phyloP scores from a whole-genome alignment of 352 stramenopile species.

The Albugo candida region DNA sequence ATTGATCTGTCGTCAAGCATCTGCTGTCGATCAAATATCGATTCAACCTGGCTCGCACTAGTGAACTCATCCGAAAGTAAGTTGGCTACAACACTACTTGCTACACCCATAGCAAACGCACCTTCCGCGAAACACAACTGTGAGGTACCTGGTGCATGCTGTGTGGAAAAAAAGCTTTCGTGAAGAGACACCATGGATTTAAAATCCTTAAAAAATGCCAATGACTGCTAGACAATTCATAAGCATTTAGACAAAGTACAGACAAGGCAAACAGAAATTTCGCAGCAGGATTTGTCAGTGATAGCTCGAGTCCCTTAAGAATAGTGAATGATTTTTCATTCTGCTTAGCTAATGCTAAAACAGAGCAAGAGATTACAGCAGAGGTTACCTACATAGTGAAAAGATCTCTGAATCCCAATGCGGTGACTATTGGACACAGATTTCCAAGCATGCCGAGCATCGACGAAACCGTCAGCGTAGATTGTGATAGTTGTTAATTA shows the following conservation, averaged over 20 bases:
- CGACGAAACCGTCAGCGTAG: conserved; percentile 52
- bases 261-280: conserved; percentile 82
- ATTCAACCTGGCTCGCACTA: conserved; percentile 88
- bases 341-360: conserved; percentile 91
- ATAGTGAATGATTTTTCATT: conserved; percentile 94
- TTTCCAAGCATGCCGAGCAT: conserved; percentile 87
- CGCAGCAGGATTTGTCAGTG: conserved; percentile 84
- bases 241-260: conserved; percentile 34
- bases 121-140: conserved; percentile 85
- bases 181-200: conserved; percentile 81
- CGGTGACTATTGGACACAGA: conserved; percentile 85
- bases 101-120: conserved; percentile 55
- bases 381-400: conserved; percentile 77
- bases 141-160: conserved; percentile 40
- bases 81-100: conserved; percentile 69
- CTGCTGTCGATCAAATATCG: conserved; percentile 91
- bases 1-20: conserved; percentile 89
- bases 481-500: conserved; percentile 66
- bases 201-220: conserved; percentile 89
- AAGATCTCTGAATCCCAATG: conserved; percentile 84
- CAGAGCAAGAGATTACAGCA: conserved; percentile 63
- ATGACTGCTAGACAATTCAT: conserved; percentile 95
- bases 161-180: conserved; percentile 72
- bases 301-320: conserved; percentile 94
- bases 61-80: conserved; percentile 94